Conservation (phyloP, 257 asterid species). For the Euphrasia confusa region DNA sequence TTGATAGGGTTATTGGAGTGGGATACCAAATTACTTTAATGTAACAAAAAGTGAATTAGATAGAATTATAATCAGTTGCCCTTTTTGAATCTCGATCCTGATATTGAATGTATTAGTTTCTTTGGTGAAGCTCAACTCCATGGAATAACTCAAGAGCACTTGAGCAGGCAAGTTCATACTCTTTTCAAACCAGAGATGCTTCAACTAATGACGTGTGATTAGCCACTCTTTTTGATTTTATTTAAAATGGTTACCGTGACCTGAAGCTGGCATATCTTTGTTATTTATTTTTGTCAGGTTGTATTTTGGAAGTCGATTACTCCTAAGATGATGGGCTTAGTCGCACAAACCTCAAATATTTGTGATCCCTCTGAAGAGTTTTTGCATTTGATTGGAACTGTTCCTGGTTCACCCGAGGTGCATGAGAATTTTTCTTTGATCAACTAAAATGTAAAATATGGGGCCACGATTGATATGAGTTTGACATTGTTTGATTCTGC, state of each 20-base stretch:
- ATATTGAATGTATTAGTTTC: conserved; percentile 29
- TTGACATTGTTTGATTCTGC: not conserved
- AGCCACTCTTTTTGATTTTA: too few relatives aligned
- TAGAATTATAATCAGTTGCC: conserved; percentile 1
- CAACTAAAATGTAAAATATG: conserved; percentile 10
- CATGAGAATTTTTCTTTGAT: conserved; percentile 20
- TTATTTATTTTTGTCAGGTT: conserved; percentile 45
- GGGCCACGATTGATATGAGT: conserved; percentile 3
- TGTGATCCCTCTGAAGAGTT: conserved; percentile 92
- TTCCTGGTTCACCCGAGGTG: conserved; percentile 98
- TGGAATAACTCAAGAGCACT: conserved; percentile 93
- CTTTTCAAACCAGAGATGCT: conserved; percentile 23
- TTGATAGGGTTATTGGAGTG: conserved; percentile 53
- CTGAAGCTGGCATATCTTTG: conserved; percentile 19
- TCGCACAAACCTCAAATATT: conserved; percentile 58
- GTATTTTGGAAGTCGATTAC: conserved; percentile 99
- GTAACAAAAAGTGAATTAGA: not conserved
- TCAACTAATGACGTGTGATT: not conserved
- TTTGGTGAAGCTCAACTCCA: conserved; percentile 85
- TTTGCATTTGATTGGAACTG: conserved; percentile 96
- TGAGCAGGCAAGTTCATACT: conserved; percentile 8
- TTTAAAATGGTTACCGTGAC: not conserved
- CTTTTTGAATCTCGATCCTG: conserved; percentile 19
- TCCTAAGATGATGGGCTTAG: conserved; percentile 91
- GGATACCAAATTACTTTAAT: not conserved